Conservation (phyloP, 2,329 filamentous ascomycete genomes). For the Leptosphaerulina australis region DNA sequence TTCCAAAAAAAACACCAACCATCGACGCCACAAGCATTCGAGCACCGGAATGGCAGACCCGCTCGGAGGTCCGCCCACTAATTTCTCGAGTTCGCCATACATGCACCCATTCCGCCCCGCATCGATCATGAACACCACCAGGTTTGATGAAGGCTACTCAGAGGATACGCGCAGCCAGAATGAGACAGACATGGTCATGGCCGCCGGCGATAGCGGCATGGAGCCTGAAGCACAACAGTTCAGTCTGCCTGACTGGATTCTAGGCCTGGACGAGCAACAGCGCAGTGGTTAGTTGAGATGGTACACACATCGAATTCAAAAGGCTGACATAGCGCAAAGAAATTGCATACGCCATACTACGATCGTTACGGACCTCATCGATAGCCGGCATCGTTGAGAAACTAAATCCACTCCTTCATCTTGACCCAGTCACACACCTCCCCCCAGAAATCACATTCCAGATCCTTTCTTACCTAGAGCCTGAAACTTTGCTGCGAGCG, state of each 20-base stretch:
- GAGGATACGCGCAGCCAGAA: slow-evolving; percentile 68
- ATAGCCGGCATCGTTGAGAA: slow-evolving; percentile 81
- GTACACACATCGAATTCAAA: background rate
- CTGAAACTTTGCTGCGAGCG: slow-evolving; percentile 77
- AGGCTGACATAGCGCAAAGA: slow-evolving; percentile 59
- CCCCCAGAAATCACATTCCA: slow-evolving; percentile 91
- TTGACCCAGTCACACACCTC: slow-evolving; percentile 85
- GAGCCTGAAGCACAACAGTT: slow-evolving; percentile 36
- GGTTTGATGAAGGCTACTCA: slow-evolving; percentile 84
- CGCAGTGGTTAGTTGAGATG: slow-evolving; percentile 57
- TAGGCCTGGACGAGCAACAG: slow-evolving; percentile 60
- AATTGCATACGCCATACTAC: slow-evolving; percentile 77
- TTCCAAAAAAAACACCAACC: background rate
- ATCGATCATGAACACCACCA: slow-evolving; percentile 46
- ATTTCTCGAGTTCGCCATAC: slow-evolving; percentile 43
- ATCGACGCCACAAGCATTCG: slow-evolving; percentile 2
- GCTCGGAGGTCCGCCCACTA: slow-evolving; percentile 20
- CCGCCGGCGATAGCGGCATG: slow-evolving; percentile 44
- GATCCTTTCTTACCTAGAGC: slow-evolving; percentile 84
- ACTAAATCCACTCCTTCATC: slow-evolving; percentile 82
- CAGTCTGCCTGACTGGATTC: slow-evolving; percentile 61
- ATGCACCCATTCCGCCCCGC: slow-evolving; percentile 46
- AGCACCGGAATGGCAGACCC: slow-evolving; percentile 43
- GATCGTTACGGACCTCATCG: slow-evolving; percentile 77
- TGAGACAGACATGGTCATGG: slow-evolving; percentile 51